Conservation (phyloP, 139 green algal genomes). For the Picochlorum sp. region DNA sequence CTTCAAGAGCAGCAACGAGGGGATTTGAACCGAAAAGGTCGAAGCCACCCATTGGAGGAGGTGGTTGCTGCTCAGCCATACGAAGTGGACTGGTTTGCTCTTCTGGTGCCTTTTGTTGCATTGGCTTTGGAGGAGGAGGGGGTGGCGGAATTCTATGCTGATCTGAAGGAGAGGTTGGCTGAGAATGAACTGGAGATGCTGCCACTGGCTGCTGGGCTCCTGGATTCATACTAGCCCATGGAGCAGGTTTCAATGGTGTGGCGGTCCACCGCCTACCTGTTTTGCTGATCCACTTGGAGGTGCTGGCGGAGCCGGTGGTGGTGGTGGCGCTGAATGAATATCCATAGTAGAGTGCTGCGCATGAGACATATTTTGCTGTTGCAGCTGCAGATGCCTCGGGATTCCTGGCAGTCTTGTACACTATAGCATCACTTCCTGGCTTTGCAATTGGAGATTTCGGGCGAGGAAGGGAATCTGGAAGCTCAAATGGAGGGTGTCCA, state of each 20-base stretch:
- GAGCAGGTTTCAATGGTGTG: constrained; percentile 21
- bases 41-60: background rate
- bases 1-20: background rate
- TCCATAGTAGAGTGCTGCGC: background rate
- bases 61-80: background rate
- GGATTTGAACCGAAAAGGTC: background rate
- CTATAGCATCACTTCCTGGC: constrained; percentile 14
- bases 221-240: constrained; percentile 16
- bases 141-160: background rate
- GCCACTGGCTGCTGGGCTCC: background rate
- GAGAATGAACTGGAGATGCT: background rate
- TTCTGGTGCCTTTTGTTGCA: background rate
- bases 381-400: background rate
- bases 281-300: background rate
- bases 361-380: constrained; percentile 10
- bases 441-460: constrained; percentile 31
- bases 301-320: background rate
- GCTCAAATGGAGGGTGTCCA: constrained; percentile 36
- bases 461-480: constrained; percentile 23
- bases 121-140: constrained; percentile 1
- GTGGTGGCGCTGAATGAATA: background rate
- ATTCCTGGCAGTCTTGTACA: constrained; percentile 6
- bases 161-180: background rate
- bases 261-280: background rate
- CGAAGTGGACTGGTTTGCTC: no score